Percentiles rank a stretch among this genome's conserved stretches.
phyloP scores from a whole-genome alignment of 2,329 filamentous ascomycete genomes.

The Cryphonectria parasitica region DNA sequence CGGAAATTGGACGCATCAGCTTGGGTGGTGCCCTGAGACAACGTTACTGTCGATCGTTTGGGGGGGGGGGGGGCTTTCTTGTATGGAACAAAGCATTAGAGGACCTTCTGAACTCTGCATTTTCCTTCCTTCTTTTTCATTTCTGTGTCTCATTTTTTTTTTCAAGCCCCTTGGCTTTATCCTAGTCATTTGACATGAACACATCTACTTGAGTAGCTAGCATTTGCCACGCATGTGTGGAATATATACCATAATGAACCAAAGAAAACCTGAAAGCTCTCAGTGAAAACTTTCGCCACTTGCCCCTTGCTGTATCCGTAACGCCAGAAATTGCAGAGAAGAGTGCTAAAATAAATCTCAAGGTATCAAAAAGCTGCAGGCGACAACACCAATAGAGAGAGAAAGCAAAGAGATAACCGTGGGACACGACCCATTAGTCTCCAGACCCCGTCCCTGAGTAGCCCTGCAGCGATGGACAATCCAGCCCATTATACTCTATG shows the following conservation, averaged over 20 bases:
- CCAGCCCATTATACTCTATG: constrained; percentile 40
- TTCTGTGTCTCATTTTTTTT: background rate
- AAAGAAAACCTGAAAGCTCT: background rate
- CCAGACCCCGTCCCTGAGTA: constrained; percentile 32
- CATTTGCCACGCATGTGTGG: background rate
- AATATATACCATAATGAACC: background rate
- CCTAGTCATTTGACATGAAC: background rate
- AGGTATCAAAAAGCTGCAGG: background rate
- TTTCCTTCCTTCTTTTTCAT: background rate
- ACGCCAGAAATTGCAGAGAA: background rate
- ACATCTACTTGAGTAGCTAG: too few relatives aligned
- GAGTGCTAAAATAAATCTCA: background rate
- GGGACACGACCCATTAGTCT: constrained; percentile 15
- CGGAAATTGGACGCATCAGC: background rate
- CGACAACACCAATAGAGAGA: background rate
- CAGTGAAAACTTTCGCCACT: background rate
- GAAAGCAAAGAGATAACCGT: background rate
- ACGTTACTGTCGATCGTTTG: background rate
- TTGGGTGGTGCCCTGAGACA: background rate
- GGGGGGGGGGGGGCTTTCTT: background rate
- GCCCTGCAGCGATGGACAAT: constrained; percentile 36
- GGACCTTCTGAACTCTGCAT: background rate
- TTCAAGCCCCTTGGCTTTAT: background rate
- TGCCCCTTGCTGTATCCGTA: background rate
- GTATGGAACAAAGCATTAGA: background rate